Evolutionary conservation across 257 asterid genomes (phyloP), one percentile per base, ranked within the genome.

Genomic region (Salvia splendens): DNA sequence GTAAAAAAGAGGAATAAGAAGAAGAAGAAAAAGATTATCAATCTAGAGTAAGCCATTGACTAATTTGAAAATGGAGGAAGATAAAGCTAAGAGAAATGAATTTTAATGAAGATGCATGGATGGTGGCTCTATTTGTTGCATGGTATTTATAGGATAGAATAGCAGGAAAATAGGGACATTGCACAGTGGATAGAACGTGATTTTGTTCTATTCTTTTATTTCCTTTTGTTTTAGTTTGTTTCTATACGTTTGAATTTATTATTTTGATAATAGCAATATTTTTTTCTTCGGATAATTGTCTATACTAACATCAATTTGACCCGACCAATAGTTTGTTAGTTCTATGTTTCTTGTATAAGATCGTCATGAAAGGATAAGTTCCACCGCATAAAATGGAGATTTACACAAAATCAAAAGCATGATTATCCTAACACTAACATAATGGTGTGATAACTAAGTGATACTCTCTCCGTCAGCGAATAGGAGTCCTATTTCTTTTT

Each of bases 111-210:
- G 32, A 5, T 5, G 76, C 69, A 36, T 69, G 75, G 64, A 71
- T 61, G 66, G 30, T 69, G 75, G 64, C 67, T 61, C 7, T 17
- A 69, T 32, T 47, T 32, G 51, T 43, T 58, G 28, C 68, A 4
- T 10, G 8, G 61, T 70, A 69, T 75, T 72, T 77, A 81, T 74
- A 74, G 70, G 64, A 38, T 38, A 38, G 42, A 6, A 38, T 38
- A 38, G 7, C 0, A 48, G 32, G 10, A 11, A 41, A 68, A 30
- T 47, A 16, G 17, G 59, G 77, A 32, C 66, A 49, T 41, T 59
- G 4, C 58, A 41, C 63, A 76, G 85, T 83, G 86, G 88, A 42
- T 46, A 17, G 62, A 70, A 75, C 74, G 72, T 75, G 85, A 17
- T 8, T 58, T 61, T 61, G 8, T 60, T 3, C 68, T 33, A 4